Evolutionary conservation across 202 grass and related monocot species (phyloP).

Genomic region (Bolboschoenoplectus hybrid): DNA sequence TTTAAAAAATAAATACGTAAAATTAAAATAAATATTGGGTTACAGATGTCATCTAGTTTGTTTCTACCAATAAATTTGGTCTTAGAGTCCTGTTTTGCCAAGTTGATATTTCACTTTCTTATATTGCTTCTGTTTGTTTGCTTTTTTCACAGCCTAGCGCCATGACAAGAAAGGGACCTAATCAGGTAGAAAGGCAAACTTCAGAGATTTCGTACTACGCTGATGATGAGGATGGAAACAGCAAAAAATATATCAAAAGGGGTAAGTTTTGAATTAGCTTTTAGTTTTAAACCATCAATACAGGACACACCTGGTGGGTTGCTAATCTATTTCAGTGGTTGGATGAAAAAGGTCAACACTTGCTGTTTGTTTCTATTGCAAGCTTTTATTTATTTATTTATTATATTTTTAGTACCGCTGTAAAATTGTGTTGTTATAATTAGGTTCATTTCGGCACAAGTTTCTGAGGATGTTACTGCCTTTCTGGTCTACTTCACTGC

Average conservation of each 20-base stretch:
- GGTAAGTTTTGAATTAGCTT: constrained; percentile 55
- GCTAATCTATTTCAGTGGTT: background rate
- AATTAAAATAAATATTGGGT: constrained; percentile 24
- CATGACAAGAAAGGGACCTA: constrained; percentile 81
- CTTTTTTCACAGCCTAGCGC: constrained; percentile 67
- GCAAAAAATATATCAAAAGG: constrained; percentile 87
- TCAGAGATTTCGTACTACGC: constrained; percentile 94
- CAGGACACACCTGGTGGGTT: background rate
- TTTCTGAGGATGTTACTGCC: constrained; percentile 93
- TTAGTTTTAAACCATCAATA: background rate
- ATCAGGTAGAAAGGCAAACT: constrained; percentile 74
- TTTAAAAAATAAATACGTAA: constrained; percentile 5
- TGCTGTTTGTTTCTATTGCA: constrained; percentile 22
- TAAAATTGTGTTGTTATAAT: constrained; percentile 11
- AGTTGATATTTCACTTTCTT: background rate
- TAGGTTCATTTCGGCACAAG: constrained; percentile 83
- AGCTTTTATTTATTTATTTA: background rate
- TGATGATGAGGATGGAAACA: constrained; percentile 95
- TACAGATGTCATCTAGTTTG: constrained; percentile 10
- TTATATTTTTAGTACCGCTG: background rate
- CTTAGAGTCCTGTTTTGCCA: background rate
- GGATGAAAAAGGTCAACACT: background rate
- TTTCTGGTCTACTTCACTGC: constrained; percentile 91
- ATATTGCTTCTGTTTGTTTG: constrained; percentile 11
- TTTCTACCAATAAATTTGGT: background rate